phyloP scores from a whole-genome alignment of 805 yeast species.

The Tetrapisispora phaffii region DNA sequence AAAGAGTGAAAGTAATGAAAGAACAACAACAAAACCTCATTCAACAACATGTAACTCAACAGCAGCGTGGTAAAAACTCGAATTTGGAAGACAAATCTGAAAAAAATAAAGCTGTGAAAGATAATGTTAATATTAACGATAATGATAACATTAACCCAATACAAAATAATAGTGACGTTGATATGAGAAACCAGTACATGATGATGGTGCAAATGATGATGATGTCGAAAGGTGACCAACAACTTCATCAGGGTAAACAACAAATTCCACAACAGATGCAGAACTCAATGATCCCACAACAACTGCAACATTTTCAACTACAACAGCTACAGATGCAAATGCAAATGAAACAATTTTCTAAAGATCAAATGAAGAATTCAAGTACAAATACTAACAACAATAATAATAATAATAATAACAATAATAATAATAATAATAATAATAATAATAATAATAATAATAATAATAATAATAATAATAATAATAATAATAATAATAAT shows the following conservation, averaged over 20 bases:
- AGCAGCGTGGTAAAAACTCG: neutral
- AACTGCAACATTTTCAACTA: neutral
- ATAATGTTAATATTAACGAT: neutral
- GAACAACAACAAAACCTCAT: neutral
- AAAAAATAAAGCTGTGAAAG: neutral
- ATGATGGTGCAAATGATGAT: conserved; percentile 6
- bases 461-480: conserved; percentile 5
- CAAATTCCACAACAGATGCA: conserved; percentile 2
- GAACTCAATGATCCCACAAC: neutral
- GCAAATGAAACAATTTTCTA: conserved; percentile 3
- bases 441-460: conserved; percentile 3
- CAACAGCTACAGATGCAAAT: conserved; percentile 4
- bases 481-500: conserved; percentile 9
- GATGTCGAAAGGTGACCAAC: conserved; percentile 2
- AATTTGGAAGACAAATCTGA: neutral
- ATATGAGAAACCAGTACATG: conserved; percentile 5
- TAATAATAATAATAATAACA: conserved; percentile 4
- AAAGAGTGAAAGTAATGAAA: neutral
- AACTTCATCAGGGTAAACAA: neutral
- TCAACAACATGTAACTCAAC: conserved; percentile 3
- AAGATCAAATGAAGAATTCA: neutral
- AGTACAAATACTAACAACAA: conserved; percentile 1
- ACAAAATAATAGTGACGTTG: neutral
- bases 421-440: conserved; percentile 6
- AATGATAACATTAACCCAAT: neutral